A percentile compares a stretch with the other conserved stretches of the same genome.
These are phyloP conservation scores for Aspergillus persii DNA, from an alignment of 2,329 filamentous ascomycete genomes.

Conservation along the genomic window DNA sequence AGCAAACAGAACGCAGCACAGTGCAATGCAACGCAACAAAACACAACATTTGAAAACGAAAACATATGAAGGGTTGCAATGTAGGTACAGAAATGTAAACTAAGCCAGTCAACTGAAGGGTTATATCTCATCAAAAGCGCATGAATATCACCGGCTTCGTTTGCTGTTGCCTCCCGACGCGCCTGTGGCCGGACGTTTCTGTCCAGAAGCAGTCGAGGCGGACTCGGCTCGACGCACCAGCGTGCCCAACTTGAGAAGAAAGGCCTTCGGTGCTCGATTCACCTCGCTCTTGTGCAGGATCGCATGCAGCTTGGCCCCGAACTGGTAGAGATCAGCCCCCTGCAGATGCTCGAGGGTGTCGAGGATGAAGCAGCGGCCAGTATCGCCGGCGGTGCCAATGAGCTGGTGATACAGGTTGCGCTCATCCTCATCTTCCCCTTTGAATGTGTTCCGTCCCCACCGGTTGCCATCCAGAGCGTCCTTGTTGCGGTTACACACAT, in stretches of 20 bases:
- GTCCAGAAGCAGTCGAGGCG: constrained; percentile 20
- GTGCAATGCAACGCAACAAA: background rate
- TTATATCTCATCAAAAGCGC: background rate
- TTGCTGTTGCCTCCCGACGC: constrained; percentile 27
- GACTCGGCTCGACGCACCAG: constrained; percentile 32
- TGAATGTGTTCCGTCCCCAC: constrained; percentile 33
- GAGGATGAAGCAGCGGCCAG: constrained; percentile 37
- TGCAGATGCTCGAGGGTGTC: constrained; percentile 38
- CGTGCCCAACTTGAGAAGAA: constrained; percentile 31
- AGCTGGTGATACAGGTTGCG: constrained; percentile 44
- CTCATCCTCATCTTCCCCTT: constrained; percentile 40
- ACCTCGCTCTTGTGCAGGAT: constrained; percentile 45
- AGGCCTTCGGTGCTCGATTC: constrained; percentile 38
- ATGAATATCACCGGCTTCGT: constrained; percentile 28
- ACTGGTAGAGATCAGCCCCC: constrained; percentile 29
- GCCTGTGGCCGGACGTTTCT: constrained; percentile 34
- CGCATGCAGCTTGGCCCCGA: constrained; percentile 26
- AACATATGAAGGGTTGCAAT: background rate
- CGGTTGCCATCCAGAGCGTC: constrained; percentile 38
- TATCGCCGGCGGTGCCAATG: constrained; percentile 34
- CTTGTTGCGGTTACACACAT: constrained; percentile 38
- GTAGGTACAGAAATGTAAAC: background rate
- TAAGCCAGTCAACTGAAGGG: background rate
- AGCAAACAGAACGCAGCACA: background rate
- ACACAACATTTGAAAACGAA: background rate